Evolutionary conservation across 768 basidiomycete species (phyloP), one percentile per base, ranked within the genome.

Genomic region (Suillus tomentosus): DNA sequence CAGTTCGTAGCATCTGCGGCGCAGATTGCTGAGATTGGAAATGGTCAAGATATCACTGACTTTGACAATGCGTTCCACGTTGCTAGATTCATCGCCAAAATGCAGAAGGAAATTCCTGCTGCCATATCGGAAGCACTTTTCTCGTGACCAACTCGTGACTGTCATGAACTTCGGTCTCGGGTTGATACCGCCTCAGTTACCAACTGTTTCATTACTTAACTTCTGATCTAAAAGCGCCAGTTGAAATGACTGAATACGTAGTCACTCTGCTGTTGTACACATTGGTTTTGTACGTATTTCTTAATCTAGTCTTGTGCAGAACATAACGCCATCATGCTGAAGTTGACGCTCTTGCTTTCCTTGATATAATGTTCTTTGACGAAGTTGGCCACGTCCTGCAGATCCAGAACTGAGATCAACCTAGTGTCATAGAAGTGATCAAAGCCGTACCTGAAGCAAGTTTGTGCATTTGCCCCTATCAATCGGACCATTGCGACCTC

Each of bases 401-500:
- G 57, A 22, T n/a, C 51, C 43, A 22, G 54, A 31, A 57, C 27
- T 65, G 56, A 64, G 60, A 61, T 19, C 24, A 5, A 59, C 7
- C 1, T 43, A 40, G 22, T 15, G 31, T 50, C 3, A 36, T 42
- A 17, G 19, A 60, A 48, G 1, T n/a, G 10, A 39, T 45, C 37
- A 55, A 40, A 17, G 39, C 53, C n/a, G 31, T 69, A 85, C 91
- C 72, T 79, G 72, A 59, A 94, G 73, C 51, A 94, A 76, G 71
- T 90, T 79, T 1, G 65, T 75, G 67, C 85, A 86, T 63, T 80
- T 79, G 0, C 92, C 92, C 67, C 88, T 83, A 72, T 97, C 95
- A 68, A 97, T 80, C 1, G 95, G 94, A 3, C 92, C 92, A 10
- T 73, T 76, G 51, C 95, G 78, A 50, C 86, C 78, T 1, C 95